phyloP scores from a whole-genome alignment of 2,329 filamentous ascomycete species.

The Ophiostoma sp. region DNA sequence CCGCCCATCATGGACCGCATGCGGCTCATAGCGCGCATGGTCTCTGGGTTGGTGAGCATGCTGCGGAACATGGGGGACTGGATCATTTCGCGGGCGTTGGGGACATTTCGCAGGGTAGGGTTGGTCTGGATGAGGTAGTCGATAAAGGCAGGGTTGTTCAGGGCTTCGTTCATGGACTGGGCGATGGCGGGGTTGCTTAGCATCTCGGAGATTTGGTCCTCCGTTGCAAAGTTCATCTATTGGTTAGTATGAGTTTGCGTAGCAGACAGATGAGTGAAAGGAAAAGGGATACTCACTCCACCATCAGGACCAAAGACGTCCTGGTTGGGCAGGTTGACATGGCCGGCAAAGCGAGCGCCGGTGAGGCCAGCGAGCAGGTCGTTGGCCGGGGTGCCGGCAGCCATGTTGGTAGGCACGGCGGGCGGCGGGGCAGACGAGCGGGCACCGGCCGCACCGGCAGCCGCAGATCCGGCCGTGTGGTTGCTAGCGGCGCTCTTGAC shows the following conservation, averaged over 20 bases:
- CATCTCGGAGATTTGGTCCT: conserved; percentile 80
- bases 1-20: conserved; percentile 73
- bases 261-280: neutral
- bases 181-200: conserved; percentile 85
- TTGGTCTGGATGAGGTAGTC: conserved; percentile 94
- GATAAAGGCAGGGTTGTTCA: conserved; percentile 91
- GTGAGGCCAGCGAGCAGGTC: conserved; percentile 89
- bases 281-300: conserved; percentile 64
- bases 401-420: conserved; percentile 73
- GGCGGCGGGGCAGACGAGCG: conserved; percentile 51
- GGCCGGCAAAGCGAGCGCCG: conserved; percentile 89
- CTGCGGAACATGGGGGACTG: conserved; percentile 84
- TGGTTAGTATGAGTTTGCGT: conserved; percentile 32
- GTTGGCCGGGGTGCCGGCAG: conserved; percentile 72
- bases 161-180: conserved; percentile 87
- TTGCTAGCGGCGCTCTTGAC: conserved; percentile 97
- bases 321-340: conserved; percentile 81
- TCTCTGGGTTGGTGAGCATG: conserved; percentile 89
- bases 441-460: conserved; percentile 34
- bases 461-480: conserved; percentile 45
- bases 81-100: conserved; percentile 78
- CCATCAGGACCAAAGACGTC: conserved; percentile 93
- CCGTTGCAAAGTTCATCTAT: conserved; percentile 88
- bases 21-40: conserved; percentile 77
- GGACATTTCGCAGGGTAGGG: conserved; percentile 74